A percentile compares a stretch with the other conserved stretches of the same genome.
Conservation (phyloP, 2,329 filamentous ascomycete species). For the Pyricularia grisea region DNA sequence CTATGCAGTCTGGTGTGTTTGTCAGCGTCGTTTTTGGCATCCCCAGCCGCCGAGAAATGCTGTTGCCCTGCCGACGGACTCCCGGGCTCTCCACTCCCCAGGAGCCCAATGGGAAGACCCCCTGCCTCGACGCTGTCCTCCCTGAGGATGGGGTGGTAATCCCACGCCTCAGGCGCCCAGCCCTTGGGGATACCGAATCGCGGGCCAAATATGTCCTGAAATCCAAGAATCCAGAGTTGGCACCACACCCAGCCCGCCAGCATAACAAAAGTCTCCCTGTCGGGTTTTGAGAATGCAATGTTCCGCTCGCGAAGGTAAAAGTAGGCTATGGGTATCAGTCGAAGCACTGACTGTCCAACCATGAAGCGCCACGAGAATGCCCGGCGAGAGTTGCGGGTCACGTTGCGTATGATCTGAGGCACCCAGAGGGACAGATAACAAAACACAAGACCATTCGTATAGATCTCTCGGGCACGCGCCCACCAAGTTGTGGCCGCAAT, state of each 20-base stretch:
- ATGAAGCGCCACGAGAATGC: conserved; percentile 91
- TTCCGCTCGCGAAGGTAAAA: conserved; percentile 75
- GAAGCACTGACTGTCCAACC: conserved; percentile 68
- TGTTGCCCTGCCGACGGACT: conserved; percentile 22
- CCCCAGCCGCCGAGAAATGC: conserved; percentile 15
- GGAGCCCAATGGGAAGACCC: conserved; percentile 69
- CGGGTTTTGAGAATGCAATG: conserved; percentile 66
- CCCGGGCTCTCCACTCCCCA: conserved; percentile 18
- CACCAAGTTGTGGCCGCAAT: conserved; percentile 54
- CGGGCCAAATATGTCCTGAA: conserved; percentile 78
- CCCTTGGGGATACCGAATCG: conserved; percentile 71
- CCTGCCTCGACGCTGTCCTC: conserved; percentile 75
- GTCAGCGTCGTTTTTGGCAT: conserved; percentile 24
- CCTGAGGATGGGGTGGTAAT: conserved; percentile 85
- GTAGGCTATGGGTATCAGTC: conserved; percentile 73
- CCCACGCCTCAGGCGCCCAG: conserved; percentile 70
- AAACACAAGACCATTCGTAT: conserved; percentile 57
- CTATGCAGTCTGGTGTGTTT: conserved; percentile 24
- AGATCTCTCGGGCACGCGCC: conserved; percentile 40
- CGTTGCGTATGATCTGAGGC: conserved; percentile 86
- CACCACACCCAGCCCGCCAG: conserved; percentile 77
- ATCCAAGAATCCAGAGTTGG: conserved; percentile 69
- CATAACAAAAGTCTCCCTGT: conserved; percentile 53
- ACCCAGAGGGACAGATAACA: conserved; percentile 84
- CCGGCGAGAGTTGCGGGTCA: conserved; percentile 81